phyloP scores from a whole-genome alignment of 176 grass and related monocot species.

The Rhynchospora breviuscula region DNA sequence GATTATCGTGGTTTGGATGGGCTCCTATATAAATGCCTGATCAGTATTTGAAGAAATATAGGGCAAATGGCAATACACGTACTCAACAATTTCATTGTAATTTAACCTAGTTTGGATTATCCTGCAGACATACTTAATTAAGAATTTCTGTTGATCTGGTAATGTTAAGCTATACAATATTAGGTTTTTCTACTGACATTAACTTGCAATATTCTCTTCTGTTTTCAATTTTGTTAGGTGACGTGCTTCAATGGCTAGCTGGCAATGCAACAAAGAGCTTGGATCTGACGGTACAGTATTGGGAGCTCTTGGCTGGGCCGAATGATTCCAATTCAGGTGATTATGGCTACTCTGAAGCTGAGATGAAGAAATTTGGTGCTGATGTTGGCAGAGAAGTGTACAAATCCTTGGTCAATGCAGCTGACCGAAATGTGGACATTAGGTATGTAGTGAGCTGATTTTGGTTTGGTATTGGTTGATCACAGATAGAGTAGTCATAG shows the following conservation, averaged over 20 bases:
- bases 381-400: conserved; percentile 51
- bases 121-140: neutral
- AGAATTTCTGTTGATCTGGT: neutral
- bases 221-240: conserved; percentile 29
- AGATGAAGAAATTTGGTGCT: conserved; percentile 76
- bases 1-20: neutral
- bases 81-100: neutral
- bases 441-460: conserved; percentile 30
- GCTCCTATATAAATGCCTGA: neutral
- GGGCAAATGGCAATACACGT: neutral
- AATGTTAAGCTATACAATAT: neutral
- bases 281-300: conserved; percentile 79
- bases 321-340: conserved; percentile 66
- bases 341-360: conserved; percentile 58
- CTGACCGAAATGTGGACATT: conserved; percentile 67
- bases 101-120: neutral
- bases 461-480: neutral
- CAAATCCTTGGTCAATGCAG: conserved; percentile 53
- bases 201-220: neutral
- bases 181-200: neutral
- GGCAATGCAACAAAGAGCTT: conserved; percentile 65
- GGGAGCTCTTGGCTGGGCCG: conserved; percentile 63
- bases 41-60: neutral
- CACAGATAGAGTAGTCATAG: too few relatives aligned
- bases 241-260: conserved; percentile 78